Evolutionary conservation across 2,329 filamentous ascomycete genomes (phyloP), one percentile per base, ranked within the genome.

Genomic region (Tricladium varicosporioides): DNA sequence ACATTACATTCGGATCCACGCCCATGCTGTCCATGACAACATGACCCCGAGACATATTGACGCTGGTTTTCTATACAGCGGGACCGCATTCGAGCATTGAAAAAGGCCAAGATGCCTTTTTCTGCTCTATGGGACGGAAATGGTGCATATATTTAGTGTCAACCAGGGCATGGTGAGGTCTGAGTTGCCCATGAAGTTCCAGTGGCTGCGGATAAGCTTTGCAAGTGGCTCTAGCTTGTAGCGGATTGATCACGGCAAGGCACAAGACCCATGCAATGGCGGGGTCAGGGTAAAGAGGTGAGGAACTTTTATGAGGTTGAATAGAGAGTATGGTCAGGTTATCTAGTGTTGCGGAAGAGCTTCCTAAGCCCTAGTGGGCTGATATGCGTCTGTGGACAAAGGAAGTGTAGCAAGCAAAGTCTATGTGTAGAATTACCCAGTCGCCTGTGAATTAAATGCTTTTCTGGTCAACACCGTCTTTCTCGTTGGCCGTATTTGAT

Each of bases 1-100:
- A 68, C 60, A 67, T 63, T 40, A 56, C 53, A 48, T 58, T 53
- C n/a, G 65, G 50, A 53, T 66, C 62, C 63, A 69, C 63, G 43
- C 31, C 56, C 54, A 67, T 32, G 49, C 61, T 60, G 45, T 63
- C 60, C 54, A 62, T 56, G 40, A 58, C 55, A 49, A 58, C 58
- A 40, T 51, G 55, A 19, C 58, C 59, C 49, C 65, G 61, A 45
- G 60, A 60, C 62, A 68, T 64, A 33, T 32, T 61, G 53, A 52
- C 54, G 31, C 51, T 53, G 10, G 16, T 43, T 47, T n/a, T 10
- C 16, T 58, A 52, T 52, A 48, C 43, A 49, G 15, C 31, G 51
- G 55, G 48, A 46, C 52, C 45, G 22, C 53, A 61, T 54, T 57
- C 55, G 56, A 55, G 44, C 27, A 50, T 47, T 16, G 43, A 51